Base-by-base conservation (phyloP, 2,329 filamentous ascomycete genomes). In the Didymella pinodella region DNA sequence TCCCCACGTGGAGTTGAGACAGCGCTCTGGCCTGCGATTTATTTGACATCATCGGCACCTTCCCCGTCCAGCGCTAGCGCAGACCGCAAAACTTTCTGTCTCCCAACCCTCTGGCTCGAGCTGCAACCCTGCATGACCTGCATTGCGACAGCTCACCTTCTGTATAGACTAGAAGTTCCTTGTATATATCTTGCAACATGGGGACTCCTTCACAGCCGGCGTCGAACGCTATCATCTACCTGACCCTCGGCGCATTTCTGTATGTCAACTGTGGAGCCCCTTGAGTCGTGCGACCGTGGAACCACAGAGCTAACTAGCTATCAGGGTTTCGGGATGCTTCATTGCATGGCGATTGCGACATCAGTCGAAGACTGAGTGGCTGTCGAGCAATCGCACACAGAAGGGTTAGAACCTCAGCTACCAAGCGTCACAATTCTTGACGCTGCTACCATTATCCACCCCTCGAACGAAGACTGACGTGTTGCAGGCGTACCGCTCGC, bases 141-240 rank as follows among this genome's bases (percentile, higher is more conserved):
- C 47, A 44, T 55, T 29, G 26, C 16, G 31, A 59, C 49, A 54
- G 55, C 40, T 59, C 48, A 36, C 57, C 51, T 45, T 45, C 51
- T 58, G 47, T 54, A 57, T 54, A 53, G 52, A 48, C 36, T 25
- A 43, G 54, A 49, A 49, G 29, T 53, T 36, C 8, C 32, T n/a
- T 14, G 40, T 46, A 29, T n/a, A 49, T 36, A 59, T 47, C 3
- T 29, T 54, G 10, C 46, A 63, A 41, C 47, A 95, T 94, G 91
- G 90, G 90, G 20, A 84, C 88, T 66, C 90, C 90, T 58, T 93
- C 91, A 1, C 86, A 82, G 55, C 80, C 85, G 83, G 90, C 90
- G 73, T 93, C 91, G 31, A 93, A 94, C 81, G 90, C 90, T 82
- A 83, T 94, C 75, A 89, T 95, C 74, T 94, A 93, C 74, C 80